Evolutionary conservation across 108 stramenopile genomes (phyloP).

Genomic region (Conticribra guillardii): DNA sequence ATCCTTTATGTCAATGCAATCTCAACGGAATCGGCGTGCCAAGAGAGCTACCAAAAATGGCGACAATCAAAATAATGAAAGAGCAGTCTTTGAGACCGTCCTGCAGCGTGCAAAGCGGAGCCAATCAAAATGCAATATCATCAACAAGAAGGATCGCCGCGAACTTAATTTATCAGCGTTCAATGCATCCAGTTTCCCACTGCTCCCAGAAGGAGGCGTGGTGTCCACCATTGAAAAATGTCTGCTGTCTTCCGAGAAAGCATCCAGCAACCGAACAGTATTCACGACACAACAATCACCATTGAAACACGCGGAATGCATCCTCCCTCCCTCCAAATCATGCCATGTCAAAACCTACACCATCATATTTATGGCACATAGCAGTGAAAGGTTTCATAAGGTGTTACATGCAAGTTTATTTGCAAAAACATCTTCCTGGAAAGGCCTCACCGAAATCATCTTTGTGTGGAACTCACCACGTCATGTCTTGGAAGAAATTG

Average conservation of each 20-base stretch:
- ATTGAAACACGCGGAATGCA: not conserved
- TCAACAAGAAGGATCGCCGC: not conserved
- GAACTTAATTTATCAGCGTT: not conserved
- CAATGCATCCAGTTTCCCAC: not conserved
- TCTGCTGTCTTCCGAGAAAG: not conserved
- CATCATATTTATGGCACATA: conserved; percentile 8
- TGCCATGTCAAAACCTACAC: conserved; percentile 13
- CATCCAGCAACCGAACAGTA: not conserved
- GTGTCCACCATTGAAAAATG: not conserved
- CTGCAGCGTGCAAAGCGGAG: conserved; percentile 5
- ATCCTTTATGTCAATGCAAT: not conserved
- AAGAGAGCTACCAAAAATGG: not conserved
- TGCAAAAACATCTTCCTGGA: not conserved
- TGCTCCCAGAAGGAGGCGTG: conserved; percentile 14
- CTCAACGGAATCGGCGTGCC: not conserved
- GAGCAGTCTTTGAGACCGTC: not conserved
- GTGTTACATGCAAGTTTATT: not conserved
- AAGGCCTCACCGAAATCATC: conserved; percentile 47
- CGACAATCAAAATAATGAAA: not conserved
- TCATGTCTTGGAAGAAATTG: conserved; percentile 33
- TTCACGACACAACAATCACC: not conserved
- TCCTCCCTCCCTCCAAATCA: conserved; percentile 7
- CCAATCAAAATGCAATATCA: not conserved
- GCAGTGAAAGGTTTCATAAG: not conserved
- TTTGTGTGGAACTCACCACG: conserved; percentile 75